phyloP scores from a whole-genome alignment of 768 basidiomycete species.

The Amanita rubescens region DNA sequence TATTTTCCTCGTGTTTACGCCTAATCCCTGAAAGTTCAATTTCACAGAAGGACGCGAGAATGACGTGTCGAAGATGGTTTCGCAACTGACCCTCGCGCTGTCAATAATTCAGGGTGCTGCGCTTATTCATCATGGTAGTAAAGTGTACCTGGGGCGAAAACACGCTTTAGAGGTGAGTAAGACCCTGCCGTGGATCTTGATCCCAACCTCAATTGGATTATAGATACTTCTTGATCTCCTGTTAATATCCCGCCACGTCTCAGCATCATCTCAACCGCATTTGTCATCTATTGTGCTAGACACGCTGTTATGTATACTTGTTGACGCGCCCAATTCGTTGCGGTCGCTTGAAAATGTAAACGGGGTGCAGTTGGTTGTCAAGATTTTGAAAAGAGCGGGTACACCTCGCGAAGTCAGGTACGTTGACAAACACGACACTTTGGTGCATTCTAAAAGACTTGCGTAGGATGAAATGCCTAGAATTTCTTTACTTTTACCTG shows the following conservation, averaged over 20 bases:
- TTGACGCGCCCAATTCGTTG: slow-evolving; percentile 70
- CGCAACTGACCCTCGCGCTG: slow-evolving; percentile 51
- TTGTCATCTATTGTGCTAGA: slow-evolving; percentile 77
- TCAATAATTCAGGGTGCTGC: slow-evolving; percentile 72
- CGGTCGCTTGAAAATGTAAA: slow-evolving; percentile 71
- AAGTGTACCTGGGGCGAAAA: slow-evolving; percentile 60
- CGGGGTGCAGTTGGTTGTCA: slow-evolving; percentile 81
- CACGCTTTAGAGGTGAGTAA: slow-evolving; percentile 58
- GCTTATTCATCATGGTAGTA: slow-evolving; percentile 62
- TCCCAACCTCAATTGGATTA: neutral
- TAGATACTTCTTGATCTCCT: slow-evolving; percentile 71
- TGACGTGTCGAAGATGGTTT: slow-evolving; percentile 41
- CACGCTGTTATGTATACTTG: slow-evolving; percentile 81
- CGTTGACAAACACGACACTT: slow-evolving; percentile 13
- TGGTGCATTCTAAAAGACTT: neutral
- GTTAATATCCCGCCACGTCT: slow-evolving; percentile 58
- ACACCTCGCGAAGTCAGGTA: slow-evolving; percentile 87
- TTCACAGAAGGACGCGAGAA: slow-evolving; percentile 28
- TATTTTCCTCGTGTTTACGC: neutral
- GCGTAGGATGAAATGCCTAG: slow-evolving; percentile 88
- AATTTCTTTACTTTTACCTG: slow-evolving; percentile 92
- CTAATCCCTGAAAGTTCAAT: neutral
- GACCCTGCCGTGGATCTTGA: neutral
- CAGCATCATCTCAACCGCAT: slow-evolving; percentile 20
- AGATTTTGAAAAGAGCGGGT: slow-evolving; percentile 76